Base-by-base conservation (phyloP, 2,329 filamentous ascomycete species). In the Talaromyces sp. region DNA sequence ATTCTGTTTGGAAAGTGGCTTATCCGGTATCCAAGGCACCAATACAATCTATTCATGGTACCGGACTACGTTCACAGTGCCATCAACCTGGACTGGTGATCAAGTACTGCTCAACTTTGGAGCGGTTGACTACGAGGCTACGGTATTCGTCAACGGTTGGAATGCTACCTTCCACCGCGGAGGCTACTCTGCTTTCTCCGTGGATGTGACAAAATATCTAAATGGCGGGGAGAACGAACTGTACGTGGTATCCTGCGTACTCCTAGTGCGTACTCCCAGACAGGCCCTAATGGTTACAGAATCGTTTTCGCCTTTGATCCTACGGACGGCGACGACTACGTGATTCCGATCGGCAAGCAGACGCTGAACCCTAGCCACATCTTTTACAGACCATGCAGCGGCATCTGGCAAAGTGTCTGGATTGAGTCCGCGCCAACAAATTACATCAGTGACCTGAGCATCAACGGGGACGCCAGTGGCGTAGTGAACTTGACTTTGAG, bases 341-440 rank as follows among this genome's bases (percentile, higher is more conserved):
- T 86, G 13, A 86, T 88, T 46, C 87, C 87, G 0, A 80, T 88
- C 50, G 88, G 88, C 63, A 89, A 89, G 70, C 87, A 89, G 69
- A 83, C 81, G 0, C 68, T 81, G 0, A 74, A 72, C 0, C 84
- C 82, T 24, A 21, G 19, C 24, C 43, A 56, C 83, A 90, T 90
- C 58, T 90, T 88, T 71, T 90, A 90, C 68, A 85, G 85, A 0
- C 85, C 88, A 0, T 89, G 86, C 64, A 87, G 85, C n/a, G 88
- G 88, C 0, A 90, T 91, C 62, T 91, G 88, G 88, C 86, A 88
- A 67, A 81, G 81, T n/a, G 87, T 90, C 0, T 91, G 88, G 88
- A 69, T 90, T 8, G 85, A 89, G 68, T 1, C 24, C 4, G 43
- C 43, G 9, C 43, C 43, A 26, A 14, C 3, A 50, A 50, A 50